Conservation (phyloP, 2,329 filamentous ascomycete genomes). For the Aureobasidium melanogenum region DNA sequence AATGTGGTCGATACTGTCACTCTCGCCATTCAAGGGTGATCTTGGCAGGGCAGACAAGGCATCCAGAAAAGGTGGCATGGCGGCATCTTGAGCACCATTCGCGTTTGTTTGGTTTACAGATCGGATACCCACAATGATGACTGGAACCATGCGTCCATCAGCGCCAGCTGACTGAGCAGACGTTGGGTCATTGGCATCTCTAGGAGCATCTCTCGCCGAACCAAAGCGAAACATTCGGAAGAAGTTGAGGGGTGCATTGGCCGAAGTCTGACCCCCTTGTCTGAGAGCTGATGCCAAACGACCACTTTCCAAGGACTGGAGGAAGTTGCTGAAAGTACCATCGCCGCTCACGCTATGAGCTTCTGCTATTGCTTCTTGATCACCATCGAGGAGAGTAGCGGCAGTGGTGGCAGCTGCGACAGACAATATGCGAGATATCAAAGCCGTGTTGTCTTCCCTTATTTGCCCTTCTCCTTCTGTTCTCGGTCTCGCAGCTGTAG, state of each 20-base stretch:
- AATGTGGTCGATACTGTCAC: slow-evolving; percentile 39
- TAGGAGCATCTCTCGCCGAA: slow-evolving; percentile 19
- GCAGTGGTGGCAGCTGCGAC: slow-evolving; percentile 56
- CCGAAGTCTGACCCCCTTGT: slow-evolving; percentile 31
- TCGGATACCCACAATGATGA: slow-evolving; percentile 61
- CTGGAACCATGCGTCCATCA: slow-evolving; percentile 54
- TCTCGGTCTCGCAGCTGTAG: background rate
- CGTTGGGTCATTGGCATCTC: background rate
- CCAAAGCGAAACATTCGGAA: slow-evolving; percentile 61
- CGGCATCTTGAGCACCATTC: slow-evolving; percentile 34
- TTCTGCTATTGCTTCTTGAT: slow-evolving; percentile 46
- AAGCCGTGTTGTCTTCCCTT: slow-evolving; percentile 54
- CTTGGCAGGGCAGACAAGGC: slow-evolving; percentile 40
- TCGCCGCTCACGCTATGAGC: slow-evolving; percentile 45
- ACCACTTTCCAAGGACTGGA: slow-evolving; percentile 54
- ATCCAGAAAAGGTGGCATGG: slow-evolving; percentile 41
- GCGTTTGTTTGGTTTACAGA: slow-evolving; percentile 46
- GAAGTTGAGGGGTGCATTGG: slow-evolving; percentile 51
- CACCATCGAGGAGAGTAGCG: slow-evolving; percentile 54
- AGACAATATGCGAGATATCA: slow-evolving; percentile 52
- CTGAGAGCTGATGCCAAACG: slow-evolving; percentile 49
- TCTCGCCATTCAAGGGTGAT: slow-evolving; percentile 31
- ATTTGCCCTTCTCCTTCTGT: slow-evolving; percentile 41
- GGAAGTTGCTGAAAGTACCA: slow-evolving; percentile 54
- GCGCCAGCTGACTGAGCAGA: slow-evolving; percentile 15